A percentile compares a stretch with the other conserved stretches of the same genome.
Evolutionary conservation across 1,284 basidiomycete species (phyloP).

Genomic region (Xerocomus minutiporus): DNA sequence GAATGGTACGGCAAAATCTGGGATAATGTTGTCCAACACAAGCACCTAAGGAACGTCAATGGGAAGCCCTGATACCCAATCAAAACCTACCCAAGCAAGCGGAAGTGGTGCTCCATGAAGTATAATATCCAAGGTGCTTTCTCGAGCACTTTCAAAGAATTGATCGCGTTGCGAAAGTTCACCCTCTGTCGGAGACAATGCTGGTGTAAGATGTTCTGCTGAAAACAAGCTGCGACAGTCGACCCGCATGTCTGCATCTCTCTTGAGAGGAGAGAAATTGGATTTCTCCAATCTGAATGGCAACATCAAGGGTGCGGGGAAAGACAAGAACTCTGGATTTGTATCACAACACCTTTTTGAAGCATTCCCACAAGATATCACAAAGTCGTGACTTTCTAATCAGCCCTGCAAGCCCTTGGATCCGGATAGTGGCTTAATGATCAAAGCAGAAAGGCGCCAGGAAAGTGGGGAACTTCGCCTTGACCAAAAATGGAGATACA

Average conservation of each 20-base stretch:
- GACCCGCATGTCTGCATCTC: constrained; percentile 11
- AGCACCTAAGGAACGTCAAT: constrained; percentile 17
- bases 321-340: background rate
- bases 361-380: background rate
- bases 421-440: background rate
- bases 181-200: background rate
- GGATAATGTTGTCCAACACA: constrained; percentile 29
- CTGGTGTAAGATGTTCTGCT: background rate
- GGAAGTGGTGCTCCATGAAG: constrained; percentile 24
- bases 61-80: background rate
- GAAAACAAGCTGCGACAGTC: constrained; percentile 25
- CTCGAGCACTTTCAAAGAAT: constrained; percentile 3
- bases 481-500: constrained; percentile 9
- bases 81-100: constrained; percentile 22
- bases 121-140: constrained; percentile 12
- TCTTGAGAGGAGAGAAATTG: constrained; percentile 22
- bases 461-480: background rate
- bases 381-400: background rate
- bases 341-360: constrained; percentile 4
- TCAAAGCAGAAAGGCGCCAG: background rate
- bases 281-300: constrained; percentile 9
- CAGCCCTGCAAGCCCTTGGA: background rate
- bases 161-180: constrained; percentile 1
- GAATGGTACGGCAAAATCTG: constrained; percentile 27
- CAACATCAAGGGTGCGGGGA: constrained; percentile 12